These are phyloP conservation scores for Ophiostoma australiae DNA, from an alignment of 2,329 filamentous ascomycete species.

Conservation along the genomic window DNA sequence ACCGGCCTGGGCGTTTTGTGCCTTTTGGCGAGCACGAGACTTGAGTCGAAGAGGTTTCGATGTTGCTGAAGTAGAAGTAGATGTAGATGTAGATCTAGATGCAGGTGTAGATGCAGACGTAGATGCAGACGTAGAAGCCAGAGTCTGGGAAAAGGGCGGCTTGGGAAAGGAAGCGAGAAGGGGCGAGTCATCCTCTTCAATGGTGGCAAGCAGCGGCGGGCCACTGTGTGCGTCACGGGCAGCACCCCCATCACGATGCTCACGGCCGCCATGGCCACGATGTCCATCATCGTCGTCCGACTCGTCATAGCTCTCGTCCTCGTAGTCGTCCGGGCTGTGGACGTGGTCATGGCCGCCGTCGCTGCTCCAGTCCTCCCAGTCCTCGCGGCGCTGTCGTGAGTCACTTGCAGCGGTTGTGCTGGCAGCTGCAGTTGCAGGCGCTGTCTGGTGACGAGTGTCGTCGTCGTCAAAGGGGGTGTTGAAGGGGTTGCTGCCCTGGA, in stretches of 20 bases:
- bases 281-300: no score
- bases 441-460: background rate
- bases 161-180: background rate
- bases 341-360: background rate
- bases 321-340: background rate
- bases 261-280: constrained; percentile 24
- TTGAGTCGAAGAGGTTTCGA: constrained; percentile 44
- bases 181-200: constrained; percentile 19
- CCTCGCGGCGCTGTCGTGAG: background rate
- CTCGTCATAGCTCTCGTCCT: constrained; percentile 17
- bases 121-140: background rate
- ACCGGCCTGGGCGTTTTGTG: constrained; percentile 56
- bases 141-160: background rate
- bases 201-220: constrained; percentile 18
- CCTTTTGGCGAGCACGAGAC: constrained; percentile 57
- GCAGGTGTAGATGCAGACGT: background rate
- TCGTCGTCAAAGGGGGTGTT: constrained; percentile 24
- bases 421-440: background rate
- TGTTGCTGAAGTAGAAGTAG: constrained; percentile 34
- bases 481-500: constrained; percentile 26
- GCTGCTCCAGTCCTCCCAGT: constrained; percentile 2
- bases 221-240: constrained; percentile 1
- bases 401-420: background rate
- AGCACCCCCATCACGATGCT: constrained; percentile 38
- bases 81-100: constrained; percentile 25